Evolutionary conservation across 2,329 filamentous ascomycete genomes (phyloP).

Genomic region (Penicillium decumbens): DNA sequence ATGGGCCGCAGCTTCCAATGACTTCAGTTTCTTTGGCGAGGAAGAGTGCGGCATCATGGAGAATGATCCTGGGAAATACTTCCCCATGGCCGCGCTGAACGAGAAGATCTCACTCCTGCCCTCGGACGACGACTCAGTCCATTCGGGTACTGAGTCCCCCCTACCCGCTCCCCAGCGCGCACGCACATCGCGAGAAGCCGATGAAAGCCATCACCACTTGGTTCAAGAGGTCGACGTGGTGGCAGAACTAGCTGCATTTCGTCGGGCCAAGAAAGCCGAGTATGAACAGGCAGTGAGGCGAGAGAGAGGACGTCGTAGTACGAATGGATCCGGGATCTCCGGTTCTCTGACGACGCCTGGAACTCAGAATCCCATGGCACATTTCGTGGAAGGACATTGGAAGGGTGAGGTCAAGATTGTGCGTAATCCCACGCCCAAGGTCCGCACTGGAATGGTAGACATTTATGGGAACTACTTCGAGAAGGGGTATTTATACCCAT

Average conservation of each 20-base stretch:
- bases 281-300: conserved; percentile 39
- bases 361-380: conserved; percentile 27
- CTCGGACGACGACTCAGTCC: conserved; percentile 27
- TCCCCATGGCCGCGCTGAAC: conserved; percentile 42
- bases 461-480: conserved; percentile 54
- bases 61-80: conserved; percentile 41
- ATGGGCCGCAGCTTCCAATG: conserved; percentile 55
- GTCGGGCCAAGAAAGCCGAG: conserved; percentile 49
- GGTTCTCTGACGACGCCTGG: conserved; percentile 12
- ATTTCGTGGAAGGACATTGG: conserved; percentile 56
- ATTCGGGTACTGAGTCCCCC: conserved; percentile 15
- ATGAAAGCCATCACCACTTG: conserved; percentile 7
- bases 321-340: conserved; percentile 21
- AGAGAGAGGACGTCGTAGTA: conserved; percentile 24
- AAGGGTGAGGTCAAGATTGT: conserved; percentile 56
- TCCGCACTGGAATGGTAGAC: conserved; percentile 45
- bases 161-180: conserved; percentile 8
- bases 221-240: conserved; percentile 48
- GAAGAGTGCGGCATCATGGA: conserved; percentile 52
- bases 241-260: conserved; percentile 51
- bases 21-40: conserved; percentile 60
- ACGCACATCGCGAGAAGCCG: conserved; percentile 3
- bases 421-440: conserved; percentile 40
- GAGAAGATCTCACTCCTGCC: conserved; percentile 44
- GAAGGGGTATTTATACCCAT: conserved; percentile 49